Base-by-base conservation (phyloP, 2,329 filamentous ascomycete genomes). In the Neurospora sp. region DNA sequence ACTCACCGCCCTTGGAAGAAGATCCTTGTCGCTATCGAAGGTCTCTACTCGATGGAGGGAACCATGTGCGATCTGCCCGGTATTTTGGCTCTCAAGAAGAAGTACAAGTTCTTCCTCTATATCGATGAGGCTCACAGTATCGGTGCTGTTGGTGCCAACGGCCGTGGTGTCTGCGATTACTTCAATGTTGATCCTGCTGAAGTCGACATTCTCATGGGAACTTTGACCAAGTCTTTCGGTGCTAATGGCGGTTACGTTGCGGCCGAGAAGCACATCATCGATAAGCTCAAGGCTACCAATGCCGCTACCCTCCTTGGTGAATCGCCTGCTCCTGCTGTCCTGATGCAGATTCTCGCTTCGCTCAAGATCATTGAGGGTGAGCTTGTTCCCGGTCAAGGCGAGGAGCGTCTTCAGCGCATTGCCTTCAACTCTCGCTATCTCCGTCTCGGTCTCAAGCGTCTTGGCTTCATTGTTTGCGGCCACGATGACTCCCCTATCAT, bases 1-100 rank as follows among this genome's bases (percentile, higher is more conserved):
- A 99, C 95, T n/a, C 96, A 99, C 81, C 91, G 96, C 38, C 96
- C 96, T 1, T 99, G 96, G 96, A 97, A 97, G 86, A 99, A 98
- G 88, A 98, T 99, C 71, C 81, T 99, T 68, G 92, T 99, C 65
- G 94, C 95, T 43, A 92, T 99, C 43, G 96, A 99, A 80, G 96
- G 96, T 75, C 87, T 99, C 23, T 99, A 99, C 85, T 98, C 95
- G 0, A 99, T 99, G 96, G 96, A 99, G 83, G 96, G 96, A 67
- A 97, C 94, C 74, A 97, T 99, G 92, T 96, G 92, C 81, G 96
- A 99, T 79, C 87, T 99, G n/a, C 96, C 96, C 1, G 92, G 92
- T 72, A 84, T 99, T 67, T 82, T 99, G 70, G 87, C 86, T 67
- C 86, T 99, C 74, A 97, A 97, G 87, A 90, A 90, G 79, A 93